These are phyloP conservation scores for Calonectria pauciramosa DNA, from an alignment of 2,329 filamentous ascomycete genomes.

Conservation along the genomic window DNA sequence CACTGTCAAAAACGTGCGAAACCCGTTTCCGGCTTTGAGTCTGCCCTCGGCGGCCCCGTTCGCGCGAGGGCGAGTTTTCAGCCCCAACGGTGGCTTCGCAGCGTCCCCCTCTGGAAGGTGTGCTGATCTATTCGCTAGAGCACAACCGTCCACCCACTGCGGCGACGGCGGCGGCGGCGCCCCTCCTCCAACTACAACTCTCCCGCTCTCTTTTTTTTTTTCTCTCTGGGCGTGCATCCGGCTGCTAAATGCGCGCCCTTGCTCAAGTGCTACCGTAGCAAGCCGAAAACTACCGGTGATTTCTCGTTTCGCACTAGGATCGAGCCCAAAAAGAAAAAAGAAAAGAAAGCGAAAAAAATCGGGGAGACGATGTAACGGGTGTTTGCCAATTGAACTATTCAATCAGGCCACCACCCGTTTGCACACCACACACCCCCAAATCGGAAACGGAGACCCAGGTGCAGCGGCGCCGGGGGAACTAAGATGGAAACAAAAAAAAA, in stretches of 20 bases:
- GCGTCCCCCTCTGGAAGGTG: background rate
- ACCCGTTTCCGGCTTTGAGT: background rate
- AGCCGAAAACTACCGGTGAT: conserved; percentile 2
- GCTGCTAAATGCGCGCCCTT: background rate
- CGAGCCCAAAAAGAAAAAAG: background rate
- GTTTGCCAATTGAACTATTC: conserved; percentile 7
- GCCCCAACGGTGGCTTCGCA: background rate
- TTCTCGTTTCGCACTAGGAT: background rate
- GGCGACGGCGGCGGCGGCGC: background rate
- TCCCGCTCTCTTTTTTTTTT: background rate
- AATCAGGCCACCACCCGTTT: background rate
- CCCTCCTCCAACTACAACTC: background rate
- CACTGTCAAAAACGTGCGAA: background rate
- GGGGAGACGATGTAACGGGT: conserved; percentile 18
- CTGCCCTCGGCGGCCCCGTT: background rate
- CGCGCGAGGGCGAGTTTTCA: conserved; percentile 1
- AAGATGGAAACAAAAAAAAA: background rate
- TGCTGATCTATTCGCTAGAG: conserved; percentile 4
- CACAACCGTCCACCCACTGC: background rate
- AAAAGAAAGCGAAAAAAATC: background rate
- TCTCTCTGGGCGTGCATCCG: too few species aligned
- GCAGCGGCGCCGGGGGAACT: background rate
- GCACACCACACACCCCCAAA: conserved; percentile 16
- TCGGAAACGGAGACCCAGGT: background rate
- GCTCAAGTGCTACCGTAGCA: background rate